Conservation (phyloP, 2,329 filamentous ascomycete species). For the Tolypocladium tundrense region DNA sequence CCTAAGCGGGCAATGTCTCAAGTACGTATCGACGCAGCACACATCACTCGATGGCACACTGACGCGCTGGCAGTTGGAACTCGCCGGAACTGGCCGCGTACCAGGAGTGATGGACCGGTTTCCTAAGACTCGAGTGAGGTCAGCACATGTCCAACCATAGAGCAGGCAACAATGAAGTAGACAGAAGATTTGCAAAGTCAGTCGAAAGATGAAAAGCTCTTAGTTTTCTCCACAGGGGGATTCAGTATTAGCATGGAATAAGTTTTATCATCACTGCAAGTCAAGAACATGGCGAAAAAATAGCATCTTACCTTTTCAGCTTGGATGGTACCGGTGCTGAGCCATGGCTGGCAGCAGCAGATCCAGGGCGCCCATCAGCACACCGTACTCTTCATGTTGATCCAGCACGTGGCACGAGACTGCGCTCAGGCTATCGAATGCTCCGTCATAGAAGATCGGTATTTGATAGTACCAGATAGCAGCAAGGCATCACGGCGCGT, state of each 20-base stretch:
- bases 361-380: neutral
- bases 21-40: constrained; percentile 31
- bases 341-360: neutral
- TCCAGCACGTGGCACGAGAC: neutral
- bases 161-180: constrained; percentile 8
- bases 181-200: constrained; percentile 38
- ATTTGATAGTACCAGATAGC: constrained; percentile 36
- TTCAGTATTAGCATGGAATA: constrained; percentile 75
- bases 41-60: constrained; percentile 4
- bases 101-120: constrained; percentile 24
- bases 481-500: constrained; percentile 24
- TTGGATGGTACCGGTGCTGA: neutral
- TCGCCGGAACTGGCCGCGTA: constrained; percentile 40
- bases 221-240: constrained; percentile 52
- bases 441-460: constrained; percentile 30
- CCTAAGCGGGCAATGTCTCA: constrained; percentile 68
- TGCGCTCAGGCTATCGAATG: constrained; percentile 20
- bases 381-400: neutral
- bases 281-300: constrained; percentile 13
- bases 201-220: constrained; percentile 81
- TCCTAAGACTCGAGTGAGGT: constrained; percentile 6
- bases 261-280: constrained; percentile 52
- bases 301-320: constrained; percentile 15
- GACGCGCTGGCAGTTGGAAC: constrained; percentile 23
- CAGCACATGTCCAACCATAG: constrained; percentile 8